Conservation (phyloP, 2,329 filamentous ascomycete genomes). For the Chlorencoelia australis region DNA sequence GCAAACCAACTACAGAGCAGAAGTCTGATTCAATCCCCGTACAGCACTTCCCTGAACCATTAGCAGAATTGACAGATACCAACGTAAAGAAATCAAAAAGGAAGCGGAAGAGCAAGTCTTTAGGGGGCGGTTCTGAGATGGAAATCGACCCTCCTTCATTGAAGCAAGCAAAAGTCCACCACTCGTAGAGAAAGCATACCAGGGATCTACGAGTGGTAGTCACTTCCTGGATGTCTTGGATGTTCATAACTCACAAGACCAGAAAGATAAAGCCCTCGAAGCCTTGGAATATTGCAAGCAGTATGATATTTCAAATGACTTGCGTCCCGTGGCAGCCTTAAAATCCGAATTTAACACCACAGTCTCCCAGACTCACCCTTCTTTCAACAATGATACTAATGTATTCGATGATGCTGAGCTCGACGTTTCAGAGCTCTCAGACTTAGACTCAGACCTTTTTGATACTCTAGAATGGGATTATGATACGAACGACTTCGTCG, state of each 20-base stretch:
- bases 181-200: constrained; percentile 26
- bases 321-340: too few relatives aligned
- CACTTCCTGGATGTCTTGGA: constrained; percentile 21
- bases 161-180: constrained; percentile 24
- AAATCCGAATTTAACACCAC: too few relatives aligned
- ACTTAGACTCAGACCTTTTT: constrained; percentile 10
- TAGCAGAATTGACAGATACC: constrained; percentile 8
- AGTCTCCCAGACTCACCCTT: too few relatives aligned
- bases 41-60: constrained; percentile 4
- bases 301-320: too few relatives aligned
- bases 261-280: background rate
- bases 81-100: constrained; percentile 12
- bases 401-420: too few relatives aligned
- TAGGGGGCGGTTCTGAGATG: constrained; percentile 8
- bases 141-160: constrained; percentile 6
- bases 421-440: constrained; percentile 9
- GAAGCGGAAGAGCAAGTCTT: constrained; percentile 5
- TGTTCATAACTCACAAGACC: background rate
- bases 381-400: too few relatives aligned
- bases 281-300: too few relatives aligned
- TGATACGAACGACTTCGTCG: constrained; percentile 9
- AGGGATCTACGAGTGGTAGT: constrained; percentile 28
- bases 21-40: too few relatives aligned
- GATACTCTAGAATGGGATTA: constrained; percentile 13
- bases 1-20: too few relatives aligned